Evolutionary conservation across 495 filamentous ascomycete species (phyloP).

Genomic region (Hypoxylon trugodes): DNA sequence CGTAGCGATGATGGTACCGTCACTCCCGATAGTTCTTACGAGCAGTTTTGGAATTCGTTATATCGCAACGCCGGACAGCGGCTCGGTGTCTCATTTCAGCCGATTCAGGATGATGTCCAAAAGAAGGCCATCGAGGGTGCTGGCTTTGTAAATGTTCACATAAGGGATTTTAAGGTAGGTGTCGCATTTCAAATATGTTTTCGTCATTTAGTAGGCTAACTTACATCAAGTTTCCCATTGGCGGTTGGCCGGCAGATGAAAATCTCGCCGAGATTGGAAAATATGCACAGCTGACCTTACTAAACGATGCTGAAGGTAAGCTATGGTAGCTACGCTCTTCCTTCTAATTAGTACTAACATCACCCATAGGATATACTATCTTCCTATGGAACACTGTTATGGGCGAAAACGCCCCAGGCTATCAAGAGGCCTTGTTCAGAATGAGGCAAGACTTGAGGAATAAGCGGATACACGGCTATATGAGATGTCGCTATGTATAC

Average conservation of each 20-base stretch:
- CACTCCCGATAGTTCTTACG: slow-evolving; percentile 46
- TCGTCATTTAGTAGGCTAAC: neutral
- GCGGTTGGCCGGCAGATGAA: slow-evolving; percentile 47
- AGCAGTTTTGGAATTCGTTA: slow-evolving; percentile 46
- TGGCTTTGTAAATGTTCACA: slow-evolving; percentile 62
- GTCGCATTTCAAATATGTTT: no score
- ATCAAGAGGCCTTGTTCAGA: slow-evolving; percentile 20
- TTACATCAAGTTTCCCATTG: slow-evolving; percentile 23
- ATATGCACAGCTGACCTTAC: slow-evolving; percentile 32
- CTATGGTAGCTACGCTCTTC: no score
- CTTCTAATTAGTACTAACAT: neutral
- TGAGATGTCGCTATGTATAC: slow-evolving; percentile 32
- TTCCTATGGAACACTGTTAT: slow-evolving; percentile 33
- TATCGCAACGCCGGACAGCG: slow-evolving; percentile 45
- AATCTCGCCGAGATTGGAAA: slow-evolving; percentile 62
- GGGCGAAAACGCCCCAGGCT: slow-evolving; percentile 31
- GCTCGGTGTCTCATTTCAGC: slow-evolving; percentile 23
- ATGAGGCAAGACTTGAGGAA: slow-evolving; percentile 31
- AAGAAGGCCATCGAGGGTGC: slow-evolving; percentile 64
- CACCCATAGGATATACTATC: slow-evolving; percentile 26
- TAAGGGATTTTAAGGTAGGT: slow-evolving; percentile 26
- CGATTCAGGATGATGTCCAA: slow-evolving; percentile 55
- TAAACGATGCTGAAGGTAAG: slow-evolving; percentile 39
- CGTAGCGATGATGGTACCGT: slow-evolving; percentile 44
- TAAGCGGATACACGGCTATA: slow-evolving; percentile 35